Base-by-base conservation (phyloP, 2,329 filamentous ascomycete species). In the Onygenales sp. region DNA sequence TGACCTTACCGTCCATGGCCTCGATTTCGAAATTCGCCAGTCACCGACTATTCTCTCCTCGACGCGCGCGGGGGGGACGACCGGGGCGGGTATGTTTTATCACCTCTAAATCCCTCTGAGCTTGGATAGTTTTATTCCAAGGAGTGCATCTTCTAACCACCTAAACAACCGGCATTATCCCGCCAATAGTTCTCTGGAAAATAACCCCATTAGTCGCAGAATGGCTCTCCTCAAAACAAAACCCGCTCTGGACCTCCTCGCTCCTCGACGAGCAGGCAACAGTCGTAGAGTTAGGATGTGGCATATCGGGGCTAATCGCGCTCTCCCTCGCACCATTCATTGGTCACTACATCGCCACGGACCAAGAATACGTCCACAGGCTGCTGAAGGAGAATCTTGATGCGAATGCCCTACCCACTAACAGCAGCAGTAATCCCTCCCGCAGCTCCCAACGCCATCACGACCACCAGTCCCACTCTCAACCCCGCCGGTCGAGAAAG, bases 251-350 rank as follows among this genome's bases (percentile, higher is more conserved):
- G 71, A 67, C 70, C 39, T 62, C 70, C 53, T 72, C 70, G 45
- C 63, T 85, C 50, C 74, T 92, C 7, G 69, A 74, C 27, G 55
- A 74, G 0, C 61, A 73, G 2, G 83, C 86, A 5, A 74, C 74
- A 5, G 75, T 91, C 17, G 75, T 95, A 53, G 93, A 97, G 65
- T 81, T 98, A 5, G 93, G 93, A 43, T 90, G 89, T 66, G 93
- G 93, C 52, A 86, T 95, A 53, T 87, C 90, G 0, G 89, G 86
- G 14, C 76, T 97, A 38, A 80, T 91, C 36, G 89, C 86, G 2
- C 74, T 93, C 39, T 74, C 82, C 6, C 70, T 95, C 10, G 79
- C 80, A 2, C 79, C 81, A 1, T 73, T 72, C 3, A 77, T 94
- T 14, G 58, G 64, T 5, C 75, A 75, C 55, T 94, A 93, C 66